A percentile compares a stretch with the other conserved stretches of the same genome.
Evolutionary conservation across 2,329 filamentous ascomycete genomes (phyloP).

Genomic region (Stemphylium lycopersici): DNA sequence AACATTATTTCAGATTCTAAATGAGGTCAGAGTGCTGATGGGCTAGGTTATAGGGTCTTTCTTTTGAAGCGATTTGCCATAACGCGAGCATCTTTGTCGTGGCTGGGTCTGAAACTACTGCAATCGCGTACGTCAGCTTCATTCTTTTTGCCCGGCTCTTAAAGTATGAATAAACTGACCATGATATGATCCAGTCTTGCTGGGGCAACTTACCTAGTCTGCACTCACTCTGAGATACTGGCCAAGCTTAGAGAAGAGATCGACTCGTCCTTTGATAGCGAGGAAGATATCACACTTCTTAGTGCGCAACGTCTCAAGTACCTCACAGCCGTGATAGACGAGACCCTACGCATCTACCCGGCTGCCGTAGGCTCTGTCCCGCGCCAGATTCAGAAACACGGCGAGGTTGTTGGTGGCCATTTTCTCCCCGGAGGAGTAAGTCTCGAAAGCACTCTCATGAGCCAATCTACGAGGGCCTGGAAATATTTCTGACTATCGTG

Average conservation of each 20-base stretch:
- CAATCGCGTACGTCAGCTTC: conserved; percentile 1
- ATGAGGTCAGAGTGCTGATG: not conserved
- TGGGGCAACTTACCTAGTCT: conserved; percentile 17
- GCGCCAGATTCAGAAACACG: conserved; percentile 5
- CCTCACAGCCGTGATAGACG: conserved; percentile 25
- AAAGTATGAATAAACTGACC: too few species aligned
- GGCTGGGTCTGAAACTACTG: conserved; percentile 29
- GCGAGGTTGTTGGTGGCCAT: conserved; percentile 2
- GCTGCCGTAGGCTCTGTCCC: conserved; percentile 13
- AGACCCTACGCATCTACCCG: conserved; percentile 43
- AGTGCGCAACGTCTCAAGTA: conserved; percentile 25
- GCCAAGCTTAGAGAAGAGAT: conserved; percentile 23
- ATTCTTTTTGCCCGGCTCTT: too few species aligned
- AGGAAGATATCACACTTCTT: conserved; percentile 37
- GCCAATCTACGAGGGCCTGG: not conserved
- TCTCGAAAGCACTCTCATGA: too few species aligned
- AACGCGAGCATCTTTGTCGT: conserved; percentile 25
- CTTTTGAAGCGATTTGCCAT: conserved; percentile 16
- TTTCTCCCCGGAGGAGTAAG: conserved; percentile 3
- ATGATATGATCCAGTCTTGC: not conserved
- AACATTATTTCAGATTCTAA: not conserved
- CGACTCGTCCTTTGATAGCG: conserved; percentile 21
- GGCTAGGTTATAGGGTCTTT: conserved; percentile 14
- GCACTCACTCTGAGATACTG: conserved; percentile 22
- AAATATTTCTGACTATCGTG: not conserved